phyloP scores from a whole-genome alignment of 2,329 filamentous ascomycete species.

The Arthroderma uncinatum region DNA sequence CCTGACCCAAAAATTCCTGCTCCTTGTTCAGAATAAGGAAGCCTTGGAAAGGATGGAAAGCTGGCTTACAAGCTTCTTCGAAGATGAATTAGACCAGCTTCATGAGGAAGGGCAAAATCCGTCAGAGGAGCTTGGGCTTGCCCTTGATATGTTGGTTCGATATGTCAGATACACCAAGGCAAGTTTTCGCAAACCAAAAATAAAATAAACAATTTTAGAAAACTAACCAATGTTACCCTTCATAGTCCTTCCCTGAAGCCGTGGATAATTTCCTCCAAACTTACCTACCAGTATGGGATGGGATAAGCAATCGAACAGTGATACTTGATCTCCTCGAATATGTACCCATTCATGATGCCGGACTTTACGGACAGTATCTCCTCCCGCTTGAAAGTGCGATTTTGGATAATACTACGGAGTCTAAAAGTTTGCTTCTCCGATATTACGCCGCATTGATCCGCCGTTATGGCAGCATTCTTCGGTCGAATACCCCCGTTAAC shows the following conservation, averaged over 20 bases:
- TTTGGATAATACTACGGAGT: constrained; percentile 30
- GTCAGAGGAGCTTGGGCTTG: constrained; percentile 25
- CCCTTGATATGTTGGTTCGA: constrained; percentile 24
- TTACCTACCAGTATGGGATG: constrained; percentile 54
- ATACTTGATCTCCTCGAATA: constrained; percentile 28
- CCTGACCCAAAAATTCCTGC: constrained; percentile 62
- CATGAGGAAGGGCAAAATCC: constrained; percentile 32
- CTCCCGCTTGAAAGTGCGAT: constrained; percentile 32
- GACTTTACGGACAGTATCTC: constrained; percentile 30
- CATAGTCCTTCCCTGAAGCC: constrained; percentile 25
- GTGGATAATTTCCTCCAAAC: constrained; percentile 32
- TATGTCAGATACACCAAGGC: constrained; percentile 33
- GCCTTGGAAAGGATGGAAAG: constrained; percentile 31
- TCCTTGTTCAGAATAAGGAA: constrained; percentile 51
- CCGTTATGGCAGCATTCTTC: constrained; percentile 37
- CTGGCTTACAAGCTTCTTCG: constrained; percentile 31
- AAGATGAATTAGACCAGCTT: constrained; percentile 27
- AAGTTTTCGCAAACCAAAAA: constrained; percentile 7
- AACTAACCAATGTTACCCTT: not conserved
- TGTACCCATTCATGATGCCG: constrained; percentile 24
- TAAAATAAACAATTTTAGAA: not conserved
- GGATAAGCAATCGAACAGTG: constrained; percentile 41
- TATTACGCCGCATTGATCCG: constrained; percentile 59
- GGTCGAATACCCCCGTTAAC: constrained; percentile 17
- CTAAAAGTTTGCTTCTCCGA: constrained; percentile 49